Percentiles rank a stretch among this genome's conserved stretches.
These are phyloP conservation scores for Salix exigua DNA, from an alignment of 345 rosid species.

Conservation along the genomic window DNA sequence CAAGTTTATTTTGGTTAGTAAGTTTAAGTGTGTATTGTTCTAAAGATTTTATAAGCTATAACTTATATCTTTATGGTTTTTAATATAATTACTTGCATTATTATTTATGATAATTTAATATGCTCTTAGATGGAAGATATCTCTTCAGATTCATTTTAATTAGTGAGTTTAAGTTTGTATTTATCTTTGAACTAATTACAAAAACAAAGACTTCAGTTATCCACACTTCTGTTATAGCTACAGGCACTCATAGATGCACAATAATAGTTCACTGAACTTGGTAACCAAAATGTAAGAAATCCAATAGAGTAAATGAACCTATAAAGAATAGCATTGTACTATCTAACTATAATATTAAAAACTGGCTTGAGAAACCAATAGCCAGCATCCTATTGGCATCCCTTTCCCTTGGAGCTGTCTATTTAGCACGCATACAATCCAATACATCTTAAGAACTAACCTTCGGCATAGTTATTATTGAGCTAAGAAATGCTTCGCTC, in stretches of 20 bases:
- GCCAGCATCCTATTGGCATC: not conserved
- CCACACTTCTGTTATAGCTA: not conserved
- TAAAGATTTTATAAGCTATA: too few species aligned
- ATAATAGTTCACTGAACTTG: not conserved
- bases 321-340: not conserved
- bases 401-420: not conserved
- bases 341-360: not conserved
- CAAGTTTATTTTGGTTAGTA: too few species aligned
- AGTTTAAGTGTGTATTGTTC: too few species aligned
- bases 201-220: not conserved
- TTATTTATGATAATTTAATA: too few species aligned
- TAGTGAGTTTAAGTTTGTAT: too few species aligned
- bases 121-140: too few species aligned
- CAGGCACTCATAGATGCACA: not conserved
- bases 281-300: too few species aligned
- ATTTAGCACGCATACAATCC: not conserved
- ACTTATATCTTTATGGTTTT: too few species aligned
- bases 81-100: too few species aligned
- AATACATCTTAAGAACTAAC: not conserved
- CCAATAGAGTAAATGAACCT: not conserved
- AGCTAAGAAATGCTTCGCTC: conserved; percentile 57
- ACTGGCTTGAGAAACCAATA: not conserved
- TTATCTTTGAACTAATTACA: not conserved
- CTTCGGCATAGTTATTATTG: not conserved
- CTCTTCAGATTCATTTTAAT: too few species aligned